Conservation (phyloP, 208 protist species). For the Balamuthia mandrillaris region DNA sequence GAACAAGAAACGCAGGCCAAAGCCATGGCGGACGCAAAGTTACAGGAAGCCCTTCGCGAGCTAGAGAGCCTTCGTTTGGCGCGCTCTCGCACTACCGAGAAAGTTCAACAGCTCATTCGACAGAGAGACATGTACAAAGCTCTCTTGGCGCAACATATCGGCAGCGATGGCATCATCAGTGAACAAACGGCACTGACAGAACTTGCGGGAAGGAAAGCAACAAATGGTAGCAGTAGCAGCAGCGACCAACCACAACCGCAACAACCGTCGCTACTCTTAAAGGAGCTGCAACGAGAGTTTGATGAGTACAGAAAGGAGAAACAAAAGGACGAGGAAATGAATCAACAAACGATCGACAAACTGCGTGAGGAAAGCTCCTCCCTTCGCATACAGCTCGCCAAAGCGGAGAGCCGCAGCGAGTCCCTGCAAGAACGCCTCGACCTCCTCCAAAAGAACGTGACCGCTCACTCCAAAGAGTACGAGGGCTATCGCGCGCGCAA, state of each 20-base stretch:
- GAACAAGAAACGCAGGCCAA: neutral
- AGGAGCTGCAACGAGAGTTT: slow-evolving; percentile 1
- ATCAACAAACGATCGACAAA: neutral
- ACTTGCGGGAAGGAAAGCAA: neutral
- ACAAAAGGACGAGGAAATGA: neutral
- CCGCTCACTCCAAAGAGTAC: neutral
- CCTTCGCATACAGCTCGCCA: neutral
- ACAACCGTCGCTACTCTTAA: neutral
- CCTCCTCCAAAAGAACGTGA: neutral
- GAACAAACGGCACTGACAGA: neutral
- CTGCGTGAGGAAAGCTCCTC: neutral
- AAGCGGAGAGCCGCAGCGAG: neutral
- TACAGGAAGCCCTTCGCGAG: neutral
- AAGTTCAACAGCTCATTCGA: neutral
- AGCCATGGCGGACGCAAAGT: neutral
- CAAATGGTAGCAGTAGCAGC: neutral
- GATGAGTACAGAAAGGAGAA: neutral
- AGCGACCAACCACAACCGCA: neutral
- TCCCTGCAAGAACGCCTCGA: neutral
- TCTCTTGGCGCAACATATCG: neutral
- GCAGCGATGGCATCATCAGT: neutral
- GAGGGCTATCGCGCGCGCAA: neutral
- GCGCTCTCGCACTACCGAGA: neutral
- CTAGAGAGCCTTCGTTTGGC: neutral
- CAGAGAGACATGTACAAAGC: slow-evolving; percentile 16